phyloP scores from a whole-genome alignment of 2,329 filamentous ascomycete species.

The Fusarium anguioides region DNA sequence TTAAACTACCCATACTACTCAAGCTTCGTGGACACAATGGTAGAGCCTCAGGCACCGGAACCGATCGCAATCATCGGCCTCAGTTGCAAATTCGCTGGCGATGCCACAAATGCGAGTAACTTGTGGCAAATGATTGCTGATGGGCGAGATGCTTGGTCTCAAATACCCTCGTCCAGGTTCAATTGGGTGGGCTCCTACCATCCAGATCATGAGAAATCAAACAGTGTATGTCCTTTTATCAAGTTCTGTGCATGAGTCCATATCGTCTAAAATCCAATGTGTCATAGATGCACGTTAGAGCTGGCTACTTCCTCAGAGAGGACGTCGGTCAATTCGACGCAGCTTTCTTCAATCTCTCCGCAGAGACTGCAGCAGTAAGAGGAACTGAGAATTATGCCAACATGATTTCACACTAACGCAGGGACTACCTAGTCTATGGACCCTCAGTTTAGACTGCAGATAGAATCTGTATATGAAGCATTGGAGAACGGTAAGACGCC shows the following conservation, averaged over 20 bases:
- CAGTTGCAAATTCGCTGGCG: neutral
- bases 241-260: no score
- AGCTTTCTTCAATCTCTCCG: neutral
- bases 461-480: neutral
- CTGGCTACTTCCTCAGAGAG: neutral
- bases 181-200: neutral
- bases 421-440: neutral
- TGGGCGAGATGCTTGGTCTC: neutral
- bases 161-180: neutral
- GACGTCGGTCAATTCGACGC: neutral
- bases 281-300: neutral
- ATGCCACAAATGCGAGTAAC: neutral
- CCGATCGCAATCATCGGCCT: neutral
- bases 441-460: neutral
- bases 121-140: neutral
- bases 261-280: no score
- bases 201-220: neutral
- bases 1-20: neutral
- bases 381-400: neutral
- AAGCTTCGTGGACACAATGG: neutral
- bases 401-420: neutral
- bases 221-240: neutral
- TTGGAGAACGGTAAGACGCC: neutral
- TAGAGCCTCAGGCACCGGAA: neutral
- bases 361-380: neutral